phyloP scores from a whole-genome alignment of 2,329 filamentous ascomycete species.

The Pseudogymnoascus destructans region DNA sequence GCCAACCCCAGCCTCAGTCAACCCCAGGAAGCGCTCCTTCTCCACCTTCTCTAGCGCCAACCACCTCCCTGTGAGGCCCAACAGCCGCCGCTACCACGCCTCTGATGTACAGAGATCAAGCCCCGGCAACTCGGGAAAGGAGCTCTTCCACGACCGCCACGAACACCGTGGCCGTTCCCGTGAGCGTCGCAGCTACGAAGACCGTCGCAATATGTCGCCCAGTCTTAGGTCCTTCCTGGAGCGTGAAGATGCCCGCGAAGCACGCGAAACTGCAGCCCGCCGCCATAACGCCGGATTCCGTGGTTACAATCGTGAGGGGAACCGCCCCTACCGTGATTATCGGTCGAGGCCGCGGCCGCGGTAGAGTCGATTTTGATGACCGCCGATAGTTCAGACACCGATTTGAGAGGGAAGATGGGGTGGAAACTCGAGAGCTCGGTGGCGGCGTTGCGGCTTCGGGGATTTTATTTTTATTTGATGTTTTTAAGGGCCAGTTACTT shows the following conservation, averaged over 20 bases:
- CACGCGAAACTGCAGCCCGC: not conserved
- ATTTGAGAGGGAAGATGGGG: not conserved
- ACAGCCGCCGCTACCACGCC: not conserved
- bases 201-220: not conserved
- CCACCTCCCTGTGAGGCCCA: not conserved
- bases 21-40: not conserved
- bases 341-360: not conserved
- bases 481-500: not conserved
- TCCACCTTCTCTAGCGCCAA: not conserved
- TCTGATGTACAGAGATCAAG: not conserved
- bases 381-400: not conserved
- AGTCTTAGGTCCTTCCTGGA: not conserved
- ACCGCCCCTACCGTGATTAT: not conserved
- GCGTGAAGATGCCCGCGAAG: not conserved
- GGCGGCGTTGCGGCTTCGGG: not conserved
- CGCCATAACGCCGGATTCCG: not conserved
- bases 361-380: not conserved
- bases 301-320: not conserved
- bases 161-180: not conserved
- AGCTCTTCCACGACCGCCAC: not conserved
- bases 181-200: not conserved
- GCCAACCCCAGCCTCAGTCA: not conserved
- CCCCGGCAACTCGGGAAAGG: not conserved
- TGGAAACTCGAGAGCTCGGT: not conserved
- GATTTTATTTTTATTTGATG: not conserved